Conservation (phyloP, 208 protist genomes). For the Crithidia thermophila region DNA sequence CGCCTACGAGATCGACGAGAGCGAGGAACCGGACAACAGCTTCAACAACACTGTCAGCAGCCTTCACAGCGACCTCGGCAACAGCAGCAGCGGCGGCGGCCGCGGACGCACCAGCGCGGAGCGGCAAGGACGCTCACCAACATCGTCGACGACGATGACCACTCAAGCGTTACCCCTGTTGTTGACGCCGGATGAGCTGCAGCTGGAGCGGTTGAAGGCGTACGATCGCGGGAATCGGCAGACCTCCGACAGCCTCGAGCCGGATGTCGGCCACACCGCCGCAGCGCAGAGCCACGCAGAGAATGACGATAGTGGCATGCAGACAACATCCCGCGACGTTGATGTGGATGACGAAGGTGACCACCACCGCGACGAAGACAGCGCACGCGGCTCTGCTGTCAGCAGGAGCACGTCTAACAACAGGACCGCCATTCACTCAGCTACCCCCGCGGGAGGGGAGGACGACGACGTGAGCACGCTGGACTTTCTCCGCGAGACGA, state of each 20-base stretch:
- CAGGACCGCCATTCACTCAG: too few relatives aligned
- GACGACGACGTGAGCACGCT: conserved; percentile 26
- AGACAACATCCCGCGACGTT: neutral
- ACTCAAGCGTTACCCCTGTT: conserved; percentile 2
- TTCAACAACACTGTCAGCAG: neutral
- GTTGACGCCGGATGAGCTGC: conserved; percentile 34
- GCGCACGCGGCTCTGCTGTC: neutral
- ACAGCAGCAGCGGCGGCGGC: neutral
- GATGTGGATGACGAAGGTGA: neutral
- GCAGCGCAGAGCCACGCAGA: neutral
- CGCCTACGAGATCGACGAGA: neutral
- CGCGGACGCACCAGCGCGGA: too few relatives aligned
- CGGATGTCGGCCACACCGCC: neutral
- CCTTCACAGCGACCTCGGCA: neutral
- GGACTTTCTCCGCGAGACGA: conserved; percentile 39
- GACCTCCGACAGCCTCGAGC: neutral
- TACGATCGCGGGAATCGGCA: conserved; percentile 12
- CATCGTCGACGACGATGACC: neutral
- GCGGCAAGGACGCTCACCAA: neutral
- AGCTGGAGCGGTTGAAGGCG: conserved; percentile 30
- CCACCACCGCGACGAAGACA: neutral
- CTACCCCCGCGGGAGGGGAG: neutral
- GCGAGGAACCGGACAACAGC: neutral
- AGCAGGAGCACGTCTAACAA: neutral
- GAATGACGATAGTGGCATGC: neutral